Evolutionary conservation across 345 rosid species (phyloP).

Genomic region (Sonneratia caseolaris): DNA sequence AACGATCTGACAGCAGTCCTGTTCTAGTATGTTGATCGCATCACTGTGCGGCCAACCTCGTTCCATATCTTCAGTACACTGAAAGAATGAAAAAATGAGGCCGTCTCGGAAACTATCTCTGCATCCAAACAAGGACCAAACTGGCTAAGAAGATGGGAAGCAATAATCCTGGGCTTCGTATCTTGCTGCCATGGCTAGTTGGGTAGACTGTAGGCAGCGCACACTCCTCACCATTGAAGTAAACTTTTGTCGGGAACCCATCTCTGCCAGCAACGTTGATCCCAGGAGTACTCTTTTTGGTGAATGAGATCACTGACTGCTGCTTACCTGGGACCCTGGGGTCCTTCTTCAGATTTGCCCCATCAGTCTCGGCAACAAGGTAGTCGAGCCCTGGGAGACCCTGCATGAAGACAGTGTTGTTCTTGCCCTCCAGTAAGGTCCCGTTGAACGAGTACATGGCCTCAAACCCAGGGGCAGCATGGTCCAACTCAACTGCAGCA

Average conservation of each 20-base stretch:
- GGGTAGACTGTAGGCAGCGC: slow-evolving; percentile 61
- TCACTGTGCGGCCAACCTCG: background rate
- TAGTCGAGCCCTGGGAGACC: slow-evolving; percentile 75
- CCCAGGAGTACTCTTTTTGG: slow-evolving; percentile 65
- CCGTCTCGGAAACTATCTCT: slow-evolving; percentile 17
- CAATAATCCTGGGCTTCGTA: slow-evolving; percentile 16
- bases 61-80: background rate
- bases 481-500: slow-evolving; percentile 53
- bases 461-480: slow-evolving; percentile 67
- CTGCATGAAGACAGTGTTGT: slow-evolving; percentile 64
- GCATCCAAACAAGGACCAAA: slow-evolving; percentile 25
- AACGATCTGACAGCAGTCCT: background rate
- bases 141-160: slow-evolving; percentile 21
- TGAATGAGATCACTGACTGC: slow-evolving; percentile 75
- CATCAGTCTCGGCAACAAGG: slow-evolving; percentile 60
- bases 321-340: slow-evolving; percentile 89
- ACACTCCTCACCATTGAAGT: slow-evolving; percentile 92
- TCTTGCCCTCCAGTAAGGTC: slow-evolving; percentile 37
- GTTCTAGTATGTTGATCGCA: background rate
- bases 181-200: slow-evolving; percentile 22
- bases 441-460: slow-evolving; percentile 78
- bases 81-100: background rate
- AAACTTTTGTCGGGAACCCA: slow-evolving; percentile 85
- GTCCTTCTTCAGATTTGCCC: slow-evolving; percentile 44
- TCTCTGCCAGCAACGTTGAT: slow-evolving; percentile 61